Base-by-base conservation (phyloP, 225 moss, liverwort and hornwort genomes). In the Straminergon stramineum region DNA sequence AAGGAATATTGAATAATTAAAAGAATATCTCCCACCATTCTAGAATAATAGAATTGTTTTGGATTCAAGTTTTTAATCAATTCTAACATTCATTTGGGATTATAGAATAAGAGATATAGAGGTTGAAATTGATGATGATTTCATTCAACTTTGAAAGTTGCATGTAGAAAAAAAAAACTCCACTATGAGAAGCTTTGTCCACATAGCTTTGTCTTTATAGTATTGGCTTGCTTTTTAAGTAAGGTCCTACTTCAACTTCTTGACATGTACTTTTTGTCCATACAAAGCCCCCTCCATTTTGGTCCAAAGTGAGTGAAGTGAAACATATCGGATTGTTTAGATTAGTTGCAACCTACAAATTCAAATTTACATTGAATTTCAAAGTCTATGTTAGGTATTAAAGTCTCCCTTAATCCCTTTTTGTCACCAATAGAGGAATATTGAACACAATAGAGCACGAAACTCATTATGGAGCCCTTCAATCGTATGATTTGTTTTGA, bases 221-320 rank as follows among this genome's bases (percentile, higher is more conserved):
- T 18, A 75, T 27, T 73, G 43, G 4, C 16, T 45, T 39, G 13
- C 13, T 23, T 39, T 30, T 74, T 17, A 74, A 28, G 1, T 17
- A 11, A 45, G 11, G 17, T 45, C 4, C 11, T 28, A 17, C 7
- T 30, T 30, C 30, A 75, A 30, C 19, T 48, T 75, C 19, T 4
- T 48, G 31, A 19, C 7, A 8, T 10, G 7, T 19, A 32, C 3
- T 2, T 32, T 31, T 51, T 32, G 5, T 51, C 28, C 2, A 31
- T 51, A 3, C 3, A 51, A 32, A 75, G 31, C 20, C 13, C 20
- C 5, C 11, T 51, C 2, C 20, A 0, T 31, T 48, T 51, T 51
- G 1, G 6, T 51, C 4, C 11, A 75, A 0, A 51, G 12, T 0
- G 0, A 75, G 1, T 2, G 32, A 19, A 51, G 7, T 7, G 5